phyloP scores from a whole-genome alignment of 345 rosid species.

The Crucihimalaya himalaica region DNA sequence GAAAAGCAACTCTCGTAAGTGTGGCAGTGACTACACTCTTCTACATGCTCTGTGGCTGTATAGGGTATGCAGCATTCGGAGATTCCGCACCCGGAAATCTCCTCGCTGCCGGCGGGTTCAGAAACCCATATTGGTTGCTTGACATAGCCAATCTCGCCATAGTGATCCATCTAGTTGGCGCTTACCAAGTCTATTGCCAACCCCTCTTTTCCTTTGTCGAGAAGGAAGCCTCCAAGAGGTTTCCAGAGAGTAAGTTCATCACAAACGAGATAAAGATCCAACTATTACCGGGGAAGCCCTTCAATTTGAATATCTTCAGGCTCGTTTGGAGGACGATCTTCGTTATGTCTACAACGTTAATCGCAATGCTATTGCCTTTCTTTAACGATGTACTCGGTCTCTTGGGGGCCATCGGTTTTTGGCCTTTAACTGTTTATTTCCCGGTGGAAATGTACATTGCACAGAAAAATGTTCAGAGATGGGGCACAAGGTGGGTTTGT shows the following conservation, averaged over 20 bases:
- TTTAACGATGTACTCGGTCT: constrained; percentile 81
- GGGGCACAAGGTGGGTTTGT: constrained; percentile 81
- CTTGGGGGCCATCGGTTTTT: constrained; percentile 87
- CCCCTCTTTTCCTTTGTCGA: constrained; percentile 83
- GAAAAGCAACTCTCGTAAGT: constrained; percentile 67
- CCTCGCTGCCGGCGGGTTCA: constrained; percentile 68
- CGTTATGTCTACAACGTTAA: constrained; percentile 65
- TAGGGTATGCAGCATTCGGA: constrained; percentile 93
- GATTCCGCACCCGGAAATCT: constrained; percentile 81
- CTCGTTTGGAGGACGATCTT: constrained; percentile 83
- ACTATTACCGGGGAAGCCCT: constrained; percentile 46
- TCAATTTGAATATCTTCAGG: constrained; percentile 69
- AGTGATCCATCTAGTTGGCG: constrained; percentile 79
- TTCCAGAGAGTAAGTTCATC: constrained; percentile 62
- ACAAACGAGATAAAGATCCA: constrained; percentile 57
- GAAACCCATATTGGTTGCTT: constrained; percentile 84
- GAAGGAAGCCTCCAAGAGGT: constrained; percentile 49
- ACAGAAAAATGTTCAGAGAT: constrained; percentile 64
- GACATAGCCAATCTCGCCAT: constrained; percentile 88
- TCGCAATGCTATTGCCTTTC: constrained; percentile 89
- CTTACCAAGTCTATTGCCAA: constrained; percentile 94
- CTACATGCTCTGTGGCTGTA: constrained; percentile 87
- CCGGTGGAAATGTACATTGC: constrained; percentile 89
- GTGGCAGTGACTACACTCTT: constrained; percentile 76
- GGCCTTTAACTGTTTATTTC: constrained; percentile 91